A percentile compares a stretch with the other conserved stretches of the same genome.
Evolutionary conservation across 805 yeast genomes (phyloP).

Genomic region (Wickerhamomyces queroliae): DNA sequence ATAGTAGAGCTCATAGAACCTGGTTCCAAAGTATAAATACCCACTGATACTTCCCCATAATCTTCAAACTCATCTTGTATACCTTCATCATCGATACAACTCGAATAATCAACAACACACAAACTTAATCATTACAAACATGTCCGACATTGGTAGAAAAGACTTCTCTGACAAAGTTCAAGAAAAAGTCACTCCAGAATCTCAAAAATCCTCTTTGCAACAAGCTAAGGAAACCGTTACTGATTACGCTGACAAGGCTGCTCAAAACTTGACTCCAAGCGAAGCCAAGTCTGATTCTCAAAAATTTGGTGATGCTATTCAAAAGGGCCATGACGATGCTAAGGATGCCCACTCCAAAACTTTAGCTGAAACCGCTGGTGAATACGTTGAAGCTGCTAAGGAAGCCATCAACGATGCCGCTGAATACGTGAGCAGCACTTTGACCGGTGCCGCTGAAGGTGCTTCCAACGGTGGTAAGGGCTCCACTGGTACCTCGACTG

Average conservation of each 20-base stretch:
- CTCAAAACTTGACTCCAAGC: constrained; percentile 56
- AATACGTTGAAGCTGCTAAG: constrained; percentile 54
- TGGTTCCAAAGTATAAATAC: neutral
- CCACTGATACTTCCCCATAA: neutral
- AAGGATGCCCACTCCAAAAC: constrained; percentile 28
- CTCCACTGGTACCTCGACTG: too few relatives aligned
- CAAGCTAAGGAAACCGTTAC: constrained; percentile 69
- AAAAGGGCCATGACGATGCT: constrained; percentile 50
- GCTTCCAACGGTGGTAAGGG: constrained; percentile 19
- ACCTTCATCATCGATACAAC: neutral
- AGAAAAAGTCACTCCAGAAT: constrained; percentile 67
- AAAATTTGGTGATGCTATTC: constrained; percentile 56
- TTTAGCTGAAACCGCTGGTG: constrained; percentile 48
- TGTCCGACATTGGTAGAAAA: constrained; percentile 67
- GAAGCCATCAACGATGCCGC: constrained; percentile 39
- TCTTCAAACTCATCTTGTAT: neutral
- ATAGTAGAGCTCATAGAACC: too few relatives aligned
- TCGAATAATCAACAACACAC: neutral
- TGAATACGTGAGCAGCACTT: constrained; percentile 40
- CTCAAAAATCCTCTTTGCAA: constrained; percentile 57
- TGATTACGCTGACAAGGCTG: constrained; percentile 59
- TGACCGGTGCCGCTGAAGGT: constrained; percentile 55
- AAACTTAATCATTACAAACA: constrained; percentile 9
- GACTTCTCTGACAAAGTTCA: constrained; percentile 59
- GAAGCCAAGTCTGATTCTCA: constrained; percentile 65